phyloP scores from a whole-genome alignment of 192 early-diverging fungal genomes.

The Backusella australiensis region DNA sequence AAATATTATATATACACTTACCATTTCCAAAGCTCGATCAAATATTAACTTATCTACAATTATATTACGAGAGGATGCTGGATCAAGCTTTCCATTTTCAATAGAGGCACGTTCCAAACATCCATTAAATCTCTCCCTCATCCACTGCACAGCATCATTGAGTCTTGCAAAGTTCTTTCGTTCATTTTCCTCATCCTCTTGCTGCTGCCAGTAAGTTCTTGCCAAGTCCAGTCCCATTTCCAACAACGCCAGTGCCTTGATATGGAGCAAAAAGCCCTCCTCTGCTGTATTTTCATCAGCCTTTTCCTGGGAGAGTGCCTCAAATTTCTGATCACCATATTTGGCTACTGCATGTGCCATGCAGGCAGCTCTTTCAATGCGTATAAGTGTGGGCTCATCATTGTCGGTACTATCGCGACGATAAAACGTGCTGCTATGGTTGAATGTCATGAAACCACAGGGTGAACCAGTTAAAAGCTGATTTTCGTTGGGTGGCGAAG shows the following conservation, averaged over 20 bases:
- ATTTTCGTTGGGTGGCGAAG: constrained; percentile 42
- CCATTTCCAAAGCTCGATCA: constrained; percentile 69
- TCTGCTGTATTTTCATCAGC: constrained; percentile 44
- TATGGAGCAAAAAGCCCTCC: constrained; percentile 69
- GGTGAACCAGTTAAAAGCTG: constrained; percentile 8
- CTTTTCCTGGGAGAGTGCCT: constrained; percentile 43
- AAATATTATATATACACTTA: constrained; percentile 21
- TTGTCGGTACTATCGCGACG: constrained; percentile 18
- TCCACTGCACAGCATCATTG: constrained; percentile 82
- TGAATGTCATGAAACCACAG: constrained; percentile 8
- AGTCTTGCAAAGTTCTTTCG: constrained; percentile 39
- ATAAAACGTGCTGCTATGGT: not conserved
- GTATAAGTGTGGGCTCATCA: constrained; percentile 47
- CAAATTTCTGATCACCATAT: constrained; percentile 59
- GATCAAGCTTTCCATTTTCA: constrained; percentile 49
- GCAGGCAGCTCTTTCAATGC: constrained; percentile 67
- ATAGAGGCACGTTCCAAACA: constrained; percentile 82
- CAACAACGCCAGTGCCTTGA: constrained; percentile 65
- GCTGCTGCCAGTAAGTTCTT: constrained; percentile 53
- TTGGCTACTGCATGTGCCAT: constrained; percentile 71
- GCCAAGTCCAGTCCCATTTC: constrained; percentile 56
- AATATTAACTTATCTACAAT: constrained; percentile 71
- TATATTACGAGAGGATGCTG: constrained; percentile 20
- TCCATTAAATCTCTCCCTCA: constrained; percentile 87
- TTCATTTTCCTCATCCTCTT: constrained; percentile 24